Conservation (phyloP, 257 asterid genomes). For the Gentiana straminea region DNA sequence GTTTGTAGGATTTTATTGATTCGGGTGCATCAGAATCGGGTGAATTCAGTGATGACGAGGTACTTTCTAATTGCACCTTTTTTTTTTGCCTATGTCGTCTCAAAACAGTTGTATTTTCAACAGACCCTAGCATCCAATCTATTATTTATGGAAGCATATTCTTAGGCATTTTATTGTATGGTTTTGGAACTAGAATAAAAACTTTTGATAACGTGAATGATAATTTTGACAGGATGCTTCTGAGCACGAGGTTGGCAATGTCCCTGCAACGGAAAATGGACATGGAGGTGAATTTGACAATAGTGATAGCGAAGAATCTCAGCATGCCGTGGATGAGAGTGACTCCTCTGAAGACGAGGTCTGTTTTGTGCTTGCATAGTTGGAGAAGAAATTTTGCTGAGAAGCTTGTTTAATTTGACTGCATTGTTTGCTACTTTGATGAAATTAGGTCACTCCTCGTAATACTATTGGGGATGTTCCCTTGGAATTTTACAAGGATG, state of each 20-base stretch:
- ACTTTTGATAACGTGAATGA: not conserved
- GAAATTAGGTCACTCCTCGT: conserved; percentile 73
- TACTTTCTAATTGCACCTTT: conserved; percentile 21
- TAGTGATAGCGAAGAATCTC: conserved; percentile 18
- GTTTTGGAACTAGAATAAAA: not conserved
- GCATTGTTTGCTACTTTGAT: conserved; percentile 9
- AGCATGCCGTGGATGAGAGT: conserved; percentile 15
- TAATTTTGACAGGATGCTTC: conserved; percentile 38
- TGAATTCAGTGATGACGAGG: conserved; percentile 47
- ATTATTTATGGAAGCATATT: not conserved
- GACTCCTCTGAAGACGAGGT: conserved; percentile 31
- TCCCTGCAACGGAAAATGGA: not conserved
- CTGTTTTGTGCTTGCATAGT: not conserved
- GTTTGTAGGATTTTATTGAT: conserved; percentile 26
- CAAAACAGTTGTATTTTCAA: not conserved
- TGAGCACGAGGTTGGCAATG: conserved; percentile 4
- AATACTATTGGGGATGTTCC: conserved; percentile 93
- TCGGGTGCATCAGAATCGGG: conserved; percentile 36
- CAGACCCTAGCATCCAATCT: no score
- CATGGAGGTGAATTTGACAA: conserved; percentile 15
- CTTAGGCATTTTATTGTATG: not conserved
- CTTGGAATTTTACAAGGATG: conserved; percentile 76
- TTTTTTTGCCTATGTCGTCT: not conserved
- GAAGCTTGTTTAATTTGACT: not conserved
- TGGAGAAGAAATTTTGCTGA: not conserved